Evolutionary conservation across 176 grass and related monocot species (phyloP).

Genomic region (Bothriochloa decipiens): DNA sequence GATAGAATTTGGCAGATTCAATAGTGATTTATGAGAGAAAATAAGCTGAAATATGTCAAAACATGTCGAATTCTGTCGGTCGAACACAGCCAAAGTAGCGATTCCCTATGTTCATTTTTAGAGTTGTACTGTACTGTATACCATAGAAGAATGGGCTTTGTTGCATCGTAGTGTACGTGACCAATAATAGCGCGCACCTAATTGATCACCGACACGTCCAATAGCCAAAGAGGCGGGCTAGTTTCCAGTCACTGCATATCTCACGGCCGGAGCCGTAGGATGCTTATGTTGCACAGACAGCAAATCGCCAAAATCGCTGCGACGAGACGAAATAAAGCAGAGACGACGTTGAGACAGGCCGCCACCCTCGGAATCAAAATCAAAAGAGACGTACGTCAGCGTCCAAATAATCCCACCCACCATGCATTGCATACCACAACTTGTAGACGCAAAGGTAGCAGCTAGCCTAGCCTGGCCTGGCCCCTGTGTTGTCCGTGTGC

Average conservation of each 20-base stretch:
- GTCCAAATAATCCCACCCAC: slow-evolving; percentile 19
- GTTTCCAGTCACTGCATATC: slow-evolving; percentile 9
- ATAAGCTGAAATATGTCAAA: too few species aligned
- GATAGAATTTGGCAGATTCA: too few species aligned
- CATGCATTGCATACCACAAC: background rate
- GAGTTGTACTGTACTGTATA: background rate
- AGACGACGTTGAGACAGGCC: slow-evolving; percentile 8
- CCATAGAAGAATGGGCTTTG: background rate
- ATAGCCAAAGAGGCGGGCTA: background rate
- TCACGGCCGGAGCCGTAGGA: slow-evolving; percentile 1
- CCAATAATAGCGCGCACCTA: background rate
- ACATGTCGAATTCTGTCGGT: too few species aligned
- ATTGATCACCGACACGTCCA: slow-evolving; percentile 20
- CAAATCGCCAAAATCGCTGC: slow-evolving; percentile 35
- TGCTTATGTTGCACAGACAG: slow-evolving; percentile 12
- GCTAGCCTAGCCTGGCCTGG: background rate
- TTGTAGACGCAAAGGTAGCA: background rate
- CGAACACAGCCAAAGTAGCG: too few species aligned
- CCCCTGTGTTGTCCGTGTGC: slow-evolving; percentile 18
- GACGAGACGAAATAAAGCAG: slow-evolving; percentile 44
- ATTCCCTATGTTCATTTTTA: background rate
- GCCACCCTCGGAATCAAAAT: background rate
- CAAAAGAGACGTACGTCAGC: slow-evolving; percentile 20
- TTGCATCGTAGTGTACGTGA: background rate
- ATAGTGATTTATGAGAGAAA: too few species aligned